Conservation (phyloP, 768 basidiomycete genomes). For the Kwoniella bestiolae region DNA sequence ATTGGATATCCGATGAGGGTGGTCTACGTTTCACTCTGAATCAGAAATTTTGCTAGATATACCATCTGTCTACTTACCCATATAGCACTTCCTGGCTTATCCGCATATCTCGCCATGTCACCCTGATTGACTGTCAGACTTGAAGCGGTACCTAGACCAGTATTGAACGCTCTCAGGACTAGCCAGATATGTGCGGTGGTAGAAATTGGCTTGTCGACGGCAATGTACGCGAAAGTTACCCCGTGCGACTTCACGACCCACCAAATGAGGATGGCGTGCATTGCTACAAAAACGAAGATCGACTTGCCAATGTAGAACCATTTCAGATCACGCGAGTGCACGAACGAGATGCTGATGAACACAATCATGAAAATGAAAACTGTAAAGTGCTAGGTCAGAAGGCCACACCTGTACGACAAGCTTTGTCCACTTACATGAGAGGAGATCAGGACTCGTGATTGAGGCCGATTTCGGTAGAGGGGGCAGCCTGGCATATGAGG, state of each 20-base stretch:
- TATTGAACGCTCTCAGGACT: constrained; percentile 68
- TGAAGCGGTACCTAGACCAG: constrained; percentile 68
- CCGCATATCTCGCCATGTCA: constrained; percentile 34
- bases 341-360: constrained; percentile 71
- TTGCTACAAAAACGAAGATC: constrained; percentile 59
- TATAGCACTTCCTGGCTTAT: constrained; percentile 17
- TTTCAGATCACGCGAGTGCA: constrained; percentile 33
- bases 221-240: constrained; percentile 25
- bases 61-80: constrained; percentile 3
- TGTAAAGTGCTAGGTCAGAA: constrained; percentile 54
- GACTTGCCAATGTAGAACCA: constrained; percentile 75
- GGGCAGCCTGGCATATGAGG: constrained; percentile 13
- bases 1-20: constrained; percentile 70
- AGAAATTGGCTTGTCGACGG: constrained; percentile 19
- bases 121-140: constrained; percentile 62
- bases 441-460: constrained; percentile 23
- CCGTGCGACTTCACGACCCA: constrained; percentile 75
- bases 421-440: constrained; percentile 37
- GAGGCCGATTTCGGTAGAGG: constrained; percentile 27
- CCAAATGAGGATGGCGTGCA: constrained; percentile 62
- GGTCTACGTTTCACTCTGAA: constrained; percentile 1
- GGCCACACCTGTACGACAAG: too few species aligned
- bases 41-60: not conserved
- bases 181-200: constrained; percentile 63
- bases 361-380: constrained; percentile 83